Evolutionary conservation across 768 basidiomycete genomes (phyloP).

Genomic region (Psilocybe subaeruginosa): DNA sequence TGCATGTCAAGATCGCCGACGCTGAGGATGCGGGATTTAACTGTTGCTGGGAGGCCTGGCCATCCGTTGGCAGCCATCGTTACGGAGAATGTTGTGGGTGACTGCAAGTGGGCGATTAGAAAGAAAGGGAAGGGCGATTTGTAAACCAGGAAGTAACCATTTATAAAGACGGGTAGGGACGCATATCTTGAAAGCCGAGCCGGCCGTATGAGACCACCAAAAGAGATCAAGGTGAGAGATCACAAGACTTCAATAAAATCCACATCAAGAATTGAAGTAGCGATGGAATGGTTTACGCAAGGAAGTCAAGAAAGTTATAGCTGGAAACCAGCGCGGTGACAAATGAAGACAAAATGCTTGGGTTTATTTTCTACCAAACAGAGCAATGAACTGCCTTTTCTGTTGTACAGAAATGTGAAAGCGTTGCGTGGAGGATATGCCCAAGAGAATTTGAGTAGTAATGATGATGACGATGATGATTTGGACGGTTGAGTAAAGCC

Average conservation of each 20-base stretch:
- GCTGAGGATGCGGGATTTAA: constrained; percentile 41
- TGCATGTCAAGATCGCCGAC: constrained; percentile 56
- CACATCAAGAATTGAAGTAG: neutral
- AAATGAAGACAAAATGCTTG: no score
- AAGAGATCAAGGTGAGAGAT: neutral
- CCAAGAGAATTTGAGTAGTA: no score
- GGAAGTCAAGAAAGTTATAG: no score
- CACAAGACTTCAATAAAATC: neutral
- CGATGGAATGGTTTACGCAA: neutral
- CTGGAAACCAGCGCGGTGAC: no score
- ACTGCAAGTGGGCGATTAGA: neutral
- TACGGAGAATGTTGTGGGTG: neutral
- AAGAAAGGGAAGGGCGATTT: neutral
- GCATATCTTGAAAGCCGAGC: neutral
- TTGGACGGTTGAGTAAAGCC: neutral
- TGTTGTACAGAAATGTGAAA: no score
- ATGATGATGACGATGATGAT: neutral
- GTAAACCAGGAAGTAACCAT: neutral
- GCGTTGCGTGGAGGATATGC: no score
- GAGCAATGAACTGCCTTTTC: no score
- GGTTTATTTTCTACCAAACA: no score
- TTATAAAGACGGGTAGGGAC: neutral
- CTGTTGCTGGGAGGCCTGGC: constrained; percentile 27
- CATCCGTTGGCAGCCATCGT: neutral
- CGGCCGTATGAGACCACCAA: neutral